Conservation (phyloP, 2,329 filamentous ascomycete species). For the Colletotrichum australisinense region DNA sequence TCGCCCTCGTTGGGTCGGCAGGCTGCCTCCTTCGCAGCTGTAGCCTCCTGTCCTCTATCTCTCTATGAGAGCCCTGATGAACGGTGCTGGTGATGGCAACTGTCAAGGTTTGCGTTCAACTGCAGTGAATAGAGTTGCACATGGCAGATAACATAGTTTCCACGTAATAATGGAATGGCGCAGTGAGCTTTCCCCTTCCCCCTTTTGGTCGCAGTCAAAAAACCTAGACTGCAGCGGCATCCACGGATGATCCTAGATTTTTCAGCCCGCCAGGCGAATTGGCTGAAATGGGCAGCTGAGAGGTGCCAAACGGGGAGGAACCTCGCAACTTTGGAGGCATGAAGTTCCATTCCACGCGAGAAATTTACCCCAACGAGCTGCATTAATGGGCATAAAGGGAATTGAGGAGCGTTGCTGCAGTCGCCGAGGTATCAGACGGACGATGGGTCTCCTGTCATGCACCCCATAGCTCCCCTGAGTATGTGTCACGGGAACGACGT, state of each 20-base stretch:
- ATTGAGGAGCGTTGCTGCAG: background rate
- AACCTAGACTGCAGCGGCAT: background rate
- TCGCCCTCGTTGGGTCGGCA: background rate
- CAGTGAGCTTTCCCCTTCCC: background rate
- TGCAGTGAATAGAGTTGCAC: background rate
- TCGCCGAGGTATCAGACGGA: slow-evolving; percentile 19
- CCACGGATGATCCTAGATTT: slow-evolving; percentile 26
- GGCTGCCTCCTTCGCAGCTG: slow-evolving; percentile 8
- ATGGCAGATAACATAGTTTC: background rate
- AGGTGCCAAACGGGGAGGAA: background rate
- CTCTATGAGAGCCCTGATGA: background rate
- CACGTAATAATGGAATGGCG: background rate
- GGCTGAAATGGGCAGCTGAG: background rate
- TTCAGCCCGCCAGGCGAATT: background rate
- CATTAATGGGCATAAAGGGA: slow-evolving; percentile 7
- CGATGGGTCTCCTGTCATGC: slow-evolving; percentile 1
- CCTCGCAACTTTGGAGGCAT: background rate
- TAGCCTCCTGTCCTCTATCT: background rate
- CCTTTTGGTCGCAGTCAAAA: background rate
- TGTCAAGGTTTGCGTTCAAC: background rate
- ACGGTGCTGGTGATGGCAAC: background rate
- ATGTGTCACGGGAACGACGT: background rate
- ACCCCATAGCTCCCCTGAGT: background rate
- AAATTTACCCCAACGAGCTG: background rate
- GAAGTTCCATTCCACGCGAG: background rate